These are phyloP conservation scores for Coffea eugenioides DNA, from an alignment of 257 asterid species.

Conservation along the genomic window DNA sequence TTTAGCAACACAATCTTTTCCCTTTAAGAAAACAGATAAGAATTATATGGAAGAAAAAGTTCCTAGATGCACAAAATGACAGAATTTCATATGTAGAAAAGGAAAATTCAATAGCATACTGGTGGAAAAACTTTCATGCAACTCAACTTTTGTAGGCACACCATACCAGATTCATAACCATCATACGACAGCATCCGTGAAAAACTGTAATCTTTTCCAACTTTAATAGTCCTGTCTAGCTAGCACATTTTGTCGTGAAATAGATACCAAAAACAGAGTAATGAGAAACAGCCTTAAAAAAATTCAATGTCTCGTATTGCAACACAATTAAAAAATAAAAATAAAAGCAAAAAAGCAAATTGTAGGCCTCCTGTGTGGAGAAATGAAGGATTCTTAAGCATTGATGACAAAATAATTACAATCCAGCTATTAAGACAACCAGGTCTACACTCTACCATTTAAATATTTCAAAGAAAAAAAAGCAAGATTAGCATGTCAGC, in stretches of 20 bases:
- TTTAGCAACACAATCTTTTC: constrained; percentile 19
- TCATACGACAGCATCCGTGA: background rate
- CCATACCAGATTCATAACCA: background rate
- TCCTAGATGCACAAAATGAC: background rate
- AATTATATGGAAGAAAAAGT: background rate
- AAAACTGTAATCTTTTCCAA: background rate
- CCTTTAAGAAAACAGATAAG: constrained; percentile 4
- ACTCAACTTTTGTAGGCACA: background rate
- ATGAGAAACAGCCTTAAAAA: background rate
- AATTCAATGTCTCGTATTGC: background rate
- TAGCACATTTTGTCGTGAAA: background rate
- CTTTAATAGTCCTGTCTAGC: background rate
- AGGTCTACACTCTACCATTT: background rate
- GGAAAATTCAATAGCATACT: background rate
- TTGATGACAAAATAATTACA: background rate
- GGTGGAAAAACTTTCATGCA: background rate
- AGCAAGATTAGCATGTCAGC: background rate
- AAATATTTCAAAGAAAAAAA: background rate
- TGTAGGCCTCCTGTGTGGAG: background rate
- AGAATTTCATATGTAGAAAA: background rate
- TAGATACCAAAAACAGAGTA: background rate
- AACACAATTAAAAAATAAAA: no score
- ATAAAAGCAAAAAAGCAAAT: background rate
- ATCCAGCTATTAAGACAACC: background rate
- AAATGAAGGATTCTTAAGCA: background rate